Conservation (phyloP, 2,329 filamentous ascomycete genomes). For the Alternaria angustiovoidea region DNA sequence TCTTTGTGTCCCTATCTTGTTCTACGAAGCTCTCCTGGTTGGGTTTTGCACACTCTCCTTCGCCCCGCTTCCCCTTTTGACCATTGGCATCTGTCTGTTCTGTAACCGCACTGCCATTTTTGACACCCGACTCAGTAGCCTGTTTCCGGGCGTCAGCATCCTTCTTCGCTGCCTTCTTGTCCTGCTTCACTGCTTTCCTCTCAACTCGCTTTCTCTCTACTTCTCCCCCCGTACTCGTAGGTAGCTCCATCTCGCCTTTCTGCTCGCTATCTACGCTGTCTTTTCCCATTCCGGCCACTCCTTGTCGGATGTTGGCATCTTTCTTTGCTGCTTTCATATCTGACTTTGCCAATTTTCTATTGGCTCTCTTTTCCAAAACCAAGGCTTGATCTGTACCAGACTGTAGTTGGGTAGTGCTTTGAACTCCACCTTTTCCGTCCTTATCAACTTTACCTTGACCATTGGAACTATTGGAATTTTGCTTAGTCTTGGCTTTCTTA, state of each 20-base stretch:
- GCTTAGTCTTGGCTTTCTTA: neutral
- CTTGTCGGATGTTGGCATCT: neutral
- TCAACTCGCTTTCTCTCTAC: neutral
- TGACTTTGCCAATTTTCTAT: neutral
- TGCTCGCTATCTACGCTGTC: neutral
- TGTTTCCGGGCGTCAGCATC: neutral
- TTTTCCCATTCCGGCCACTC: neutral
- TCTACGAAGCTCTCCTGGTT: neutral
- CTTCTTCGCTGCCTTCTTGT: neutral
- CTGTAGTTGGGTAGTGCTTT: neutral
- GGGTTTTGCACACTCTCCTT: neutral
- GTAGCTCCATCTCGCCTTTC: neutral
- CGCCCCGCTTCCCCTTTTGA: neutral
- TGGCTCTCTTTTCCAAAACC: neutral
- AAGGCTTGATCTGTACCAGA: neutral
- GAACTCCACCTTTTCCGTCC: neutral
- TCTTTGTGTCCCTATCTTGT: neutral
- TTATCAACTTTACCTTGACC: neutral
- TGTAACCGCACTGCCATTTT: neutral
- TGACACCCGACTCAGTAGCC: neutral
- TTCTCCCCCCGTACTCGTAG: neutral
- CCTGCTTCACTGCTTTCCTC: neutral
- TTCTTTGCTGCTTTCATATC: neutral
- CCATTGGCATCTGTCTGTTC: neutral
- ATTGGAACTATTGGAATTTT: neutral